Base-by-base conservation (phyloP, 192 early-diverging fungal genomes). In the Coemansia javaensis region DNA sequence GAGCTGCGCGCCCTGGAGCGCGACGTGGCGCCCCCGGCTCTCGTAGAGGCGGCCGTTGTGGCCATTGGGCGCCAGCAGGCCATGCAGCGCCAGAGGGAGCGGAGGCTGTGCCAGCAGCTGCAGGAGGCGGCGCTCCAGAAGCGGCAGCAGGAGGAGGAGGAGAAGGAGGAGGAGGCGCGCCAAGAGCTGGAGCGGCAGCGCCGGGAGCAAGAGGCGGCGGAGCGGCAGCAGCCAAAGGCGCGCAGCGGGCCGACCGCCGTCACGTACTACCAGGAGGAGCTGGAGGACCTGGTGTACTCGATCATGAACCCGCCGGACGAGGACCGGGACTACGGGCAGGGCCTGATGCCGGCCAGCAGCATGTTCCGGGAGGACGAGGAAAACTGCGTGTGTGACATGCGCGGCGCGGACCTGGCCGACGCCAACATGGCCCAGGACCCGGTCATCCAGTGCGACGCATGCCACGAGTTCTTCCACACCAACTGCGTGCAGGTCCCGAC, bases 371-470 rank as follows among this genome's bases (percentile, higher is more conserved):
- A 10, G 12, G 7, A 56, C 42, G 52, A 34, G 1, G 63, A 62
- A 12, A 66, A 72, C 61, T 77, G 75, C 43, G 38, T 72, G 22
- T 77, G 75, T 49, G 40, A 68, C 34, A 6, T 49, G 13, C n/a
- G 35, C 12, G 64, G 64, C 20, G 15, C 32, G 11, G 53, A 67
- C 15, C 32, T 62, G 21, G 36, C 21, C 36, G 46, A 39, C 20
- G 14, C 41, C 16, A 15, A 24, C 2, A 35, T 59, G 48, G 53
- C 54, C 0, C 16, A 15, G 8, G 48, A 32, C 37, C 57, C 72
- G 2, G 85, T 82, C 62, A 72, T 89, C 6, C 64, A 78, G 36
- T 88, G 86, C 48, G 79, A 83, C 40, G 22, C 48, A n/a, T 88
- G 86, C 36, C 63, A 74, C 3, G 80, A 80, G 21, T 78, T 76